phyloP scores from a whole-genome alignment of 495 filamentous ascomycete genomes.

The Penicillium steckii region DNA sequence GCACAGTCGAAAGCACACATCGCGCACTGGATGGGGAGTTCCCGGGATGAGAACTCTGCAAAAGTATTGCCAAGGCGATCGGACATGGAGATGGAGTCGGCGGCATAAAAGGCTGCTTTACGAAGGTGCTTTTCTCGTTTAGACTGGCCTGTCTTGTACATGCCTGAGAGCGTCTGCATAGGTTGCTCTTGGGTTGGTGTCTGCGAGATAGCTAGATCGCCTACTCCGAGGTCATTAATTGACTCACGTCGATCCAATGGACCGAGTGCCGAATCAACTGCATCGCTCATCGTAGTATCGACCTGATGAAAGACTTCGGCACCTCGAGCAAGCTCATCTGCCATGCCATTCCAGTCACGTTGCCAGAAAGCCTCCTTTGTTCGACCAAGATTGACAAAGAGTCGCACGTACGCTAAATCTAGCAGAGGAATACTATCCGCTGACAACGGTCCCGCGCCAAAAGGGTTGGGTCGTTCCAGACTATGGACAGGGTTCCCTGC shows the following conservation, averaged over 20 bases:
- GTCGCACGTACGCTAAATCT: conserved; percentile 88
- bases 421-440: conserved; percentile 94
- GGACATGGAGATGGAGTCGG: conserved; percentile 87
- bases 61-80: conserved; percentile 86
- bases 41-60: conserved; percentile 79
- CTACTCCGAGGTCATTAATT: conserved; percentile 39
- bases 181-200: conserved; percentile 40
- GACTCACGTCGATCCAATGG: conserved; percentile 34
- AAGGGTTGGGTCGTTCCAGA: conserved; percentile 84
- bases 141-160: conserved; percentile 44
- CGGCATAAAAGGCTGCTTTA: conserved; percentile 92
- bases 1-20: conserved; percentile 95
- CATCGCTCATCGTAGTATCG: conserved; percentile 44
- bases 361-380: conserved; percentile 95
- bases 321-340: conserved; percentile 83
- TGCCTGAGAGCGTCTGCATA: conserved; percentile 30
- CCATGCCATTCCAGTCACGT: conserved; percentile 90
- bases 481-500: conserved; percentile 83
- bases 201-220: conserved; percentile 44
- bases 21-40: conserved; percentile 89
- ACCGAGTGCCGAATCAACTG: conserved; percentile 34
- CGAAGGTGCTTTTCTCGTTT: conserved; percentile 85
- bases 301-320: conserved; percentile 72
- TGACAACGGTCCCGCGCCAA: conserved; percentile 82
- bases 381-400: conserved; percentile 89